Base-by-base conservation (phyloP, 2,329 filamentous ascomycete species). In the Periconia macrospinosa region DNA sequence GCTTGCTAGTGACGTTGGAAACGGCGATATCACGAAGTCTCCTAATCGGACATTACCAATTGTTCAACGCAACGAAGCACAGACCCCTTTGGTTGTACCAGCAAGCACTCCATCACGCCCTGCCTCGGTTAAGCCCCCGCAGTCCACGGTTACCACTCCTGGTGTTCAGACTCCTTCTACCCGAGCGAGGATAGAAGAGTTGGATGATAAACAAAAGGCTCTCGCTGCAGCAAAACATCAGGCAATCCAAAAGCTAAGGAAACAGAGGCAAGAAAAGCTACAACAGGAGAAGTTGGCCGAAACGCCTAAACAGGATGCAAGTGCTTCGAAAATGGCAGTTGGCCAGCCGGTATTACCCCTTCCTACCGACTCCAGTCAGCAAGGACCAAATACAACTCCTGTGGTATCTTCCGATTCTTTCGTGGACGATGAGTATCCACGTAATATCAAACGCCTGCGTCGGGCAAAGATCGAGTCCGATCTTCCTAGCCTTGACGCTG, bases 1-100 rank as follows among this genome's bases (percentile, higher is more conserved):
- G 7, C 80, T 86, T 45, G 86, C 86, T 52, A 89, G 88, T 85
- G 87, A 89, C 33, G 79, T 88, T 20, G 75, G 77, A 33, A 75
- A 76, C 49, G 84, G 84, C 23, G 84, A 81, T 45, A 80, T 78
- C 10, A 19, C 61, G 19, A 45, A 52, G 35, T 23, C 59, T 42
- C n/a, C 58, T 50, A 15, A 18, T 23, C 7, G 35, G 20, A 41
- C 50, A 13, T 41, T 45, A 9, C 33, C 30, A 27, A 33, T 14
- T 13, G 8, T 37, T 5, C 40, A 37, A 30, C 54, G 18, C 10
- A 47, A 14, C 23, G 46, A 30, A 33, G 53, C 53, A 27, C 49
- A 49, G 17, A 44, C 45, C 10, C 43, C 58, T 13, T 27, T 23
- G 17, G 23, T 23, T 6, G n/a, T 18, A 18, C 11, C 45, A 6